Evolutionary conservation across 116 monocot species (phyloP).

Genomic region (Iris pallida): DNA sequence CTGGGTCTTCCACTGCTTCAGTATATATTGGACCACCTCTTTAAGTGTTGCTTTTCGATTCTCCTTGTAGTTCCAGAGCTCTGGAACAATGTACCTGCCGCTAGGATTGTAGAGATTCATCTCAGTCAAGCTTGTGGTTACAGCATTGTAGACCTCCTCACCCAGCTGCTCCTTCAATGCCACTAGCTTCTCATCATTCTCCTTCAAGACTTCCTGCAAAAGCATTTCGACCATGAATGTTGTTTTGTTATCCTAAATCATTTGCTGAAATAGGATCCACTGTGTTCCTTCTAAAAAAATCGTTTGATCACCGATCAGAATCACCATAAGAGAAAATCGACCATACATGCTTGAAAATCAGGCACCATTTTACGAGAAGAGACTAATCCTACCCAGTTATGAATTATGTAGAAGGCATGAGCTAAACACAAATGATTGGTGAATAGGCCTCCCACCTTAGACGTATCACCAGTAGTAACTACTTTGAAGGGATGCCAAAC

Average conservation of each 20-base stretch:
- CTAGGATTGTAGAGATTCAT: conserved; percentile 53
- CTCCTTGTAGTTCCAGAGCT: conserved; percentile 56
- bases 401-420: no score
- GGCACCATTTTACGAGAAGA: neutral
- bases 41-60: conserved; percentile 40
- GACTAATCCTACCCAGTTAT: no score
- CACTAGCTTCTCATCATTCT: conserved; percentile 43
- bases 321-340: no score
- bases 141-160: conserved; percentile 34
- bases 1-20: conserved; percentile 42
- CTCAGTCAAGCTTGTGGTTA: conserved; percentile 41
- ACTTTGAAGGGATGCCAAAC: conserved; percentile 25
- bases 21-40: conserved; percentile 37
- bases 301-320: no score
- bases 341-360: neutral
- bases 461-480: conserved; percentile 9
- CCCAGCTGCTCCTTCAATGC: conserved; percentile 33
- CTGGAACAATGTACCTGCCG: conserved; percentile 39
- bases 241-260: no score
- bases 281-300: no score
- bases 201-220: conserved; percentile 26
- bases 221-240: neutral
- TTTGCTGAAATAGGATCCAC: no score
- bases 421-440: neutral
- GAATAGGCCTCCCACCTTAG: conserved; percentile 3